Base-by-base conservation (phyloP, 2,329 filamentous ascomycete species). In the Neofusicoccum umdonicola region DNA sequence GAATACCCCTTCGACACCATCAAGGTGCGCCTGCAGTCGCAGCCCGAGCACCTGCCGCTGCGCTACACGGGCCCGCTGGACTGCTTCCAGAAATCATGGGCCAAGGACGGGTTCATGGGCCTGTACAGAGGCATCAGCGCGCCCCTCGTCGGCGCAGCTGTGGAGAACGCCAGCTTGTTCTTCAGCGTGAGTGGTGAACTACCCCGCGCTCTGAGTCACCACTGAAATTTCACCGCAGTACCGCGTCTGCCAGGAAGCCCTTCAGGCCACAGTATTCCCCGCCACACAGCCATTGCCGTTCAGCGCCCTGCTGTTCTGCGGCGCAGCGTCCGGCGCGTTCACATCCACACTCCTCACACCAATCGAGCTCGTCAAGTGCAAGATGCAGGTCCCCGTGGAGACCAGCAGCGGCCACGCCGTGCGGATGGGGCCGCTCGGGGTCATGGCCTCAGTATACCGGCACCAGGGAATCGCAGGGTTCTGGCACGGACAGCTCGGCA, bases 1-100 rank as follows among this genome's bases (percentile, higher is more conserved):
- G 95, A 99, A 77, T 99, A 97, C 76, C 95, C 95, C 27, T 99
- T 99, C 79, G 95, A 99, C 79, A 99, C 95, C 0, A 89, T 99
- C 77, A 99, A 99, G 80, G 95, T 99, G 66, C 91, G 95, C 45
- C 86, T 99, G 11, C 95, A 99, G 77, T 95, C 94, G n/a, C 94
- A 98, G 77, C 91, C 93, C 39, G 90, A 94, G 76, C 87, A 90
- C 71, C 83, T 92, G 2, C 93, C 92, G 15, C 85, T 93, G 19
- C 88, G 86, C 66, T 98, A 97, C 78, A 87, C 81, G 5, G 95
- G 95, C 0, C 94, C 95, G 0, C 73, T 97, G 68, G 95, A 99
- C 80, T 98, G 95, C 80, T 97, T 99, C 79, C 86, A 88, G 71
- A 90, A 98, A 81, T 93, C 92, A 8, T 83, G 97, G 69, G 86